These are phyloP conservation scores for Mortierella sp. DNA, from an alignment of 371 early-diverging fungal genomes.

Conservation along the genomic window DNA sequence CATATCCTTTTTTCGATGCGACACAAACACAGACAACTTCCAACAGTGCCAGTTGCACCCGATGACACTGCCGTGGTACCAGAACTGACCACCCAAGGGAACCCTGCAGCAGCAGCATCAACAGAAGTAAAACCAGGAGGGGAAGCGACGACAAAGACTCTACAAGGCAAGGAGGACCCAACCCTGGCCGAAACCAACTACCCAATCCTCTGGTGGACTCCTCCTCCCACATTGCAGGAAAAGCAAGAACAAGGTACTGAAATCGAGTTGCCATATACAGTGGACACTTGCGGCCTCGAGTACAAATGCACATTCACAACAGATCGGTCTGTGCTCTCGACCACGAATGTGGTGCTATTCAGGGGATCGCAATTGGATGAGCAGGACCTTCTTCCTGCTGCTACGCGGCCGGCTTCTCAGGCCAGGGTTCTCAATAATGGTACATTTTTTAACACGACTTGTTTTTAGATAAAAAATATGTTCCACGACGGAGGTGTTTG, in stretches of 20 bases:
- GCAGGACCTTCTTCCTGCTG: slow-evolving; percentile 5
- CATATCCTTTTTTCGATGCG: neutral
- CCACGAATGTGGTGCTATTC: slow-evolving; percentile 13
- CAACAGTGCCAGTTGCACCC: neutral
- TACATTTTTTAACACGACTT: neutral
- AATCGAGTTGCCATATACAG: neutral
- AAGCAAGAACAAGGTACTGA: neutral
- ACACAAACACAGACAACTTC: neutral
- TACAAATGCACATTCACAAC: slow-evolving; percentile 22
- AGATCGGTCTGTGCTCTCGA: neutral
- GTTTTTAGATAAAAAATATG: too few relatives aligned
- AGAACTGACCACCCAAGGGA: neutral
- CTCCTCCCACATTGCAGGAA: neutral
- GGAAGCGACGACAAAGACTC: neutral
- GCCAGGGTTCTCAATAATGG: slow-evolving; percentile 25
- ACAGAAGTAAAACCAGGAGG: too few relatives aligned
- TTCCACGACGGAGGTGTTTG: too few relatives aligned
- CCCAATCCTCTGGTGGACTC: slow-evolving; percentile 29
- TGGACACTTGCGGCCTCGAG: slow-evolving; percentile 17
- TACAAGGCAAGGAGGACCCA: slow-evolving; percentile 20
- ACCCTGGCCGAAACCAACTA: neutral
- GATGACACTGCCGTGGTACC: neutral
- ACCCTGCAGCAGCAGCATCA: neutral
- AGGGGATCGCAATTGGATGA: neutral
- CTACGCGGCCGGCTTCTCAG: neutral